Conservation (phyloP, 169 alveolate species). For the Plasmodium relictum region DNA sequence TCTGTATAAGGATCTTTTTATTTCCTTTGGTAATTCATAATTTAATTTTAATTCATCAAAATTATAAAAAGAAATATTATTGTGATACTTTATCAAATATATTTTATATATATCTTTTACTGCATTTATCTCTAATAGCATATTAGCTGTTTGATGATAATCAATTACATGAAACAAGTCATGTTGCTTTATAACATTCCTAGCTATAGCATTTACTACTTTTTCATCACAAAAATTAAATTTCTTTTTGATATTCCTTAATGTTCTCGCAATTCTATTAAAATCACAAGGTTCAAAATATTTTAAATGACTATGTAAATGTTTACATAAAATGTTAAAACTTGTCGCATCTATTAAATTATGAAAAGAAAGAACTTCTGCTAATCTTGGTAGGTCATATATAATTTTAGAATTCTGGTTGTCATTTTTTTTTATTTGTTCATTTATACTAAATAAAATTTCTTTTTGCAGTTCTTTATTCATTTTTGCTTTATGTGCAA, state of each 20-base stretch:
- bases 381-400: conserved; percentile 82
- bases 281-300: conserved; percentile 88
- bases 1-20: conserved; percentile 11
- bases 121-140: conserved; percentile 6
- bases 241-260: conserved; percentile 57
- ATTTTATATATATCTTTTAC: conserved; percentile 54
- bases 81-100: conserved; percentile 51
- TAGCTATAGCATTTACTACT: conserved; percentile 80
- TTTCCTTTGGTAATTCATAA: conserved; percentile 9
- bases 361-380: conserved; percentile 79
- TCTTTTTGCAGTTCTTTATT: conserved; percentile 26
- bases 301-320: conserved; percentile 80
- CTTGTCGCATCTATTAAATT: conserved; percentile 47
- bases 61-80: conserved; percentile 60
- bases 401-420: conserved; percentile 11
- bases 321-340: conserved; percentile 82
- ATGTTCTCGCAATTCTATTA: conserved; percentile 81
- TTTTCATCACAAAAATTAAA: conserved; percentile 52
- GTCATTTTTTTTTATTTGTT: conserved; percentile 29
- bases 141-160: conserved; percentile 79
- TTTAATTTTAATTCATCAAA: conserved; percentile 51
- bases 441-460: conserved; percentile 55
- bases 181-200: conserved; percentile 72
- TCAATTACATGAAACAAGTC: conserved; percentile 79
- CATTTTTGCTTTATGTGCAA: conserved; percentile 71